These are phyloP conservation scores for Aspergillus terreus DNA, from an alignment of 2,329 filamentous ascomycete genomes.

Conservation along the genomic window DNA sequence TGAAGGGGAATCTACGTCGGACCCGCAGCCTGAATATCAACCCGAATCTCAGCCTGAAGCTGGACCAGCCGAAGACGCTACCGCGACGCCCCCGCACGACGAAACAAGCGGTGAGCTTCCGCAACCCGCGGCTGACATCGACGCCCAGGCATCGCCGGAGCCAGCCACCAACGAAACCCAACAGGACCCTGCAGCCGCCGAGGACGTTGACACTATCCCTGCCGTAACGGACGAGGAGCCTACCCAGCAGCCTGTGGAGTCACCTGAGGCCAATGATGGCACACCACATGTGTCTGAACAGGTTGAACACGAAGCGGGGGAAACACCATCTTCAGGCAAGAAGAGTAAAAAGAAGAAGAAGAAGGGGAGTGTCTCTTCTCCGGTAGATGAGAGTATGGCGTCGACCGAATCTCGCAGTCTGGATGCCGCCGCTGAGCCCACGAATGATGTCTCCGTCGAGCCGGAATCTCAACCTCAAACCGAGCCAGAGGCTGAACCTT, in stretches of 20 bases:
- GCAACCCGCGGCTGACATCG: too few relatives aligned
- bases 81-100: too few relatives aligned
- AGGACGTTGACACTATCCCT: conserved; percentile 4
- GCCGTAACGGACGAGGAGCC: conserved; percentile 3
- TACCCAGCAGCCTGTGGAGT: conserved; percentile 13
- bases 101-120: too few relatives aligned
- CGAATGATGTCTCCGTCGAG: background rate
- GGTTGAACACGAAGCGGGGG: conserved; percentile 11
- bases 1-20: conserved; percentile 3
- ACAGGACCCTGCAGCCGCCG: conserved; percentile 4
- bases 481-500: background rate
- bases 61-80: background rate
- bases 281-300: conserved; percentile 16
- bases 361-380: conserved; percentile 9
- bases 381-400: conserved; percentile 1
- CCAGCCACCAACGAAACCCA: background rate
- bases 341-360: conserved; percentile 19
- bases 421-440: background rate
- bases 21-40: conserved; percentile 1
- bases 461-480: background rate
- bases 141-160: too few relatives aligned
- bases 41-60: background rate
- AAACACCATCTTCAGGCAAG: conserved; percentile 9
- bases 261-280: conserved; percentile 16
- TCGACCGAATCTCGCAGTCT: background rate